These are phyloP conservation scores for Cladosporium sp. DNA, from an alignment of 2,329 filamentous ascomycete species.

Conservation along the genomic window DNA sequence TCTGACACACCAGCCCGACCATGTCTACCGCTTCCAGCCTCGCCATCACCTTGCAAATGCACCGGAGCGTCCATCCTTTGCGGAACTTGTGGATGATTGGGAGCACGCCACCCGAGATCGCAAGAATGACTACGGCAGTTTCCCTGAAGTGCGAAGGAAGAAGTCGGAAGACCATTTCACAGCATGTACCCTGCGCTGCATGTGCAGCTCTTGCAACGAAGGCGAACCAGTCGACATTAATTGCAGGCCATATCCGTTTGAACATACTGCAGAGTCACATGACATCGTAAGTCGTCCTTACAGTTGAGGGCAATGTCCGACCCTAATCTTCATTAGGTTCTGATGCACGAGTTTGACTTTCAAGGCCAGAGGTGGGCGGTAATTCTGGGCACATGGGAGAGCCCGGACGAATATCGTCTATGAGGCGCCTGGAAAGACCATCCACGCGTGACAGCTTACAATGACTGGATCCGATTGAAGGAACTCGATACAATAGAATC, in stretches of 20 bases:
- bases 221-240: not conserved
- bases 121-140: not conserved
- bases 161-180: not conserved
- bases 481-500: not conserved
- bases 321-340: not conserved
- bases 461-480: not conserved
- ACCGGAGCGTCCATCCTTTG: not conserved
- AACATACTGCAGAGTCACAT: too few species aligned
- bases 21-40: too few species aligned
- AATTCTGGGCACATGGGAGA: not conserved
- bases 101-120: not conserved
- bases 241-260: too few species aligned
- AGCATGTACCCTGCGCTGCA: not conserved
- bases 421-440: not conserved
- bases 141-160: not conserved
- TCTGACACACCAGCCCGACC: too few species aligned
- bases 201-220: not conserved
- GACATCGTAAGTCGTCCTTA: too few species aligned
- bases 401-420: not conserved
- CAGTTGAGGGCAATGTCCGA: too few species aligned
- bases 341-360: not conserved
- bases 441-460: not conserved
- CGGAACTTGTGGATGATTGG: not conserved
- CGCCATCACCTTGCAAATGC: too few species aligned
- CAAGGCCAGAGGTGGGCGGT: not conserved